Evolutionary conservation across 2,329 filamentous ascomycete species (phyloP), one percentile per base, ranked within the genome.

Genomic region (Bipolaris zeicola): DNA sequence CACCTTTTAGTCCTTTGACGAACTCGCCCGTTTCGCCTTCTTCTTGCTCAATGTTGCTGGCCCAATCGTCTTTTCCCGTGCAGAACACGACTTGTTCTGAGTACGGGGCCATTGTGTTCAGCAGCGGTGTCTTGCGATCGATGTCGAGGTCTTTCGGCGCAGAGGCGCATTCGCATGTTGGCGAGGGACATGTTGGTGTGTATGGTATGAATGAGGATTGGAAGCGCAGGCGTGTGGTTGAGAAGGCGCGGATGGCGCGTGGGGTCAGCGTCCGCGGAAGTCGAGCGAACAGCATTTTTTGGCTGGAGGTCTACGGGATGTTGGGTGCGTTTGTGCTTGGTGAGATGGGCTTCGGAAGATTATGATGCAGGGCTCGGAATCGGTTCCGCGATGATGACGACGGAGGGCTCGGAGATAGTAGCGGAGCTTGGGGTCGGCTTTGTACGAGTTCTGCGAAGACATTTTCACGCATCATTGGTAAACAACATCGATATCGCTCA

Each of bases 41-140:
- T 57, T 96, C 92, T 43, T 96, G 88, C 72, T 96, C 92, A 60
- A 97, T 96, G 55, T 86, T 85, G 69, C 89, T 93, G 26, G 83
- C 81, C 93, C 93, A 97, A 77, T 96, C 90, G 28, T 83, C 78
- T 58, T 87, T 85, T 4, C 91, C 92, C 0, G 92, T 96, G 60
- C 89, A 93, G 13, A 97, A 82, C 8, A 98, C 77, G 3, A 97
- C 84, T 66, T 97, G 92, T 75, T 96, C 89, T 1, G 87, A 82
- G 72, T 96, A 96, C 1, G 83, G 80, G 1, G 89, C 82, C 78
- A 96, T 93, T 5, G 89, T 89, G 11, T 90, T 90, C 70, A 90
- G 88, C 41, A 97, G 79, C 16, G 84, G 81, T 37, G 85, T 85
- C 58, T 85, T 82, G 66, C 83, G 82, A 71, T 97, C 92, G 50